These are phyloP conservation scores for Chalciporus sp. DNA, from an alignment of 1,284 basidiomycete genomes.

Conservation along the genomic window DNA sequence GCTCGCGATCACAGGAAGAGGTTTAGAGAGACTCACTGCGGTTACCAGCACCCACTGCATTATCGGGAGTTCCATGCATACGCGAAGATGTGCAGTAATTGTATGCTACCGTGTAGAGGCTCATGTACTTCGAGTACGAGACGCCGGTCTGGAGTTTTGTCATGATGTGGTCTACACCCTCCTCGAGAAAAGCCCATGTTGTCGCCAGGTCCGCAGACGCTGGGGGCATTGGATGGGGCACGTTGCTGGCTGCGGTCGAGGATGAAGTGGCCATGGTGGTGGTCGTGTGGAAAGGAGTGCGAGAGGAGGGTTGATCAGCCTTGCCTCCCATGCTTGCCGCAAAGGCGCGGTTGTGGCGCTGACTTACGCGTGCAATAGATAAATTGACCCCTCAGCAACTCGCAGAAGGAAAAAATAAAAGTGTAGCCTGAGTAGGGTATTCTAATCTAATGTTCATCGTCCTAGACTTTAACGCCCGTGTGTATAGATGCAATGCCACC, in stretches of 20 bases:
- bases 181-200: slow-evolving; percentile 88
- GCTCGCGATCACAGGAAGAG: slow-evolving; percentile 5
- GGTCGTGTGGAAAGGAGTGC: slow-evolving; percentile 26
- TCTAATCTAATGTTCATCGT: slow-evolving; percentile 2
- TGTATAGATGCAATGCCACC: slow-evolving; percentile 87
- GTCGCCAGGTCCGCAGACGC: slow-evolving; percentile 74
- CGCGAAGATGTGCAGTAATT: slow-evolving; percentile 96
- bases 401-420: neutral
- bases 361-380: slow-evolving; percentile 4
- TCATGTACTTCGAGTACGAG: slow-evolving; percentile 91
- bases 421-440: neutral
- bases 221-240: slow-evolving; percentile 54
- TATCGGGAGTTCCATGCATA: slow-evolving; percentile 67
- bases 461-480: slow-evolving; percentile 78
- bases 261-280: slow-evolving; percentile 35
- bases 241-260: slow-evolving; percentile 11
- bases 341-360: slow-evolving; percentile 35
- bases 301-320: slow-evolving; percentile 12
- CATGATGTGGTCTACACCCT: slow-evolving; percentile 94
- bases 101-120: slow-evolving; percentile 92
- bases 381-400: neutral
- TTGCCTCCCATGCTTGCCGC: slow-evolving; percentile 12
- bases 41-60: slow-evolving; percentile 46
- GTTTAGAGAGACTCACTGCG: slow-evolving; percentile 52
- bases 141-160: slow-evolving; percentile 86